Base-by-base conservation (phyloP, 441 rosid species). In the Syzygium malaccense region DNA sequence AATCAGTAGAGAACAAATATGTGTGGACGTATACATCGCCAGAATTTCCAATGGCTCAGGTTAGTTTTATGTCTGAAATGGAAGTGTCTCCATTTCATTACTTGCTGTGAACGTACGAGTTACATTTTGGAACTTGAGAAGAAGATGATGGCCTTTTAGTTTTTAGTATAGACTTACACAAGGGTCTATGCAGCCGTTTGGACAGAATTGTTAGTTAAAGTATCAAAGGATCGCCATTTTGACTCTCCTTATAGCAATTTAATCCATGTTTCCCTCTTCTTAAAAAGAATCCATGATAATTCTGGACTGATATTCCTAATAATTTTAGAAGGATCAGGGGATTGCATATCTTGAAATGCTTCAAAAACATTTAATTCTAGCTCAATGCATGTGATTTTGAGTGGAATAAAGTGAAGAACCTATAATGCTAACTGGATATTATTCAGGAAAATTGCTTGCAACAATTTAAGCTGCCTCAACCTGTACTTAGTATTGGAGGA, bases 1-100 rank as follows among this genome's bases (percentile, higher is more conserved):
- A 45, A 86, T 83, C 51, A 23, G 88, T 56, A 17, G 92, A 89
- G 33, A 85, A 89, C 28, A 87, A 84, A 53, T 88, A 91, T 79
- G 53, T 86, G 33, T 91, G 93, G 92, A 92, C 93, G 3, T 92
- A 91, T 89, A 86, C 75, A 25, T 92, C 93, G 11, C 93, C 92
- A 49, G 91, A 91, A 71, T 92, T 91, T 89, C 90, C 91, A 33
- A 89, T 92, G 92, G 89, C 75, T 87, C 91, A 90, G 91, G 92
- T 90, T 45, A 85, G 90, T 90, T 51, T 85, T 53, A 5, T 88
- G 23, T 25, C 49, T 71, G 80, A 71, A 71, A 75, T 41, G 48
- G 48, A 41, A 41, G 83, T 41, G 51, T 68, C 9, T 26, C 80
- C 8, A 15, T 57, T 87, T 45, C 60, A n/a, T 32, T 75, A 87